Evolutionary conservation across 108 stramenopile genomes (phyloP).

Genomic region (Asterionellopsis glacialis): DNA sequence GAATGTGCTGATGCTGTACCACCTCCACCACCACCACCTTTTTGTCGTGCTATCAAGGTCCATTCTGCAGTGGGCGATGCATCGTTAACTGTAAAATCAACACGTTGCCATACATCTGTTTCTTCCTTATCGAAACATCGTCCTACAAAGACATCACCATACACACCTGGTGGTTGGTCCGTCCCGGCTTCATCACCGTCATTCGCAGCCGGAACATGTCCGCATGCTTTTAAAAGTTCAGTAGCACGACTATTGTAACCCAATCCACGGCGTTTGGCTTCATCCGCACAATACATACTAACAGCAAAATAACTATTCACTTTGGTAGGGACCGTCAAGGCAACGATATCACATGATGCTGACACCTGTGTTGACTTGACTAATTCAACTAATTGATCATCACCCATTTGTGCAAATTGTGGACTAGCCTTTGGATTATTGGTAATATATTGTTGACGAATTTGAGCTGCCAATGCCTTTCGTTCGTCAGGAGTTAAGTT

Average conservation of each 20-base stretch:
- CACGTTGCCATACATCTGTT: constrained; percentile 63
- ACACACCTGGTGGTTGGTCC: constrained; percentile 40
- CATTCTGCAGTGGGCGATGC: constrained; percentile 34
- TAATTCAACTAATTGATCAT: constrained; percentile 44
- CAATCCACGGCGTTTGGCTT: constrained; percentile 37
- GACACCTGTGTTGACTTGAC: constrained; percentile 30
- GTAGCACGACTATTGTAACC: constrained; percentile 57
- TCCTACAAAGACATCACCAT: constrained; percentile 77
- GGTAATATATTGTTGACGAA: constrained; percentile 31
- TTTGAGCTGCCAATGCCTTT: constrained; percentile 42
- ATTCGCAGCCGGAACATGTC: constrained; percentile 27
- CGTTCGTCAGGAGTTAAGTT: constrained; percentile 43
- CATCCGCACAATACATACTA: constrained; percentile 62
- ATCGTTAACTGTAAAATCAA: constrained; percentile 52
- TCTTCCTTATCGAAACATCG: constrained; percentile 66
- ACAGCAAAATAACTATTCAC: constrained; percentile 54
- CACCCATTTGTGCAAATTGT: constrained; percentile 37
- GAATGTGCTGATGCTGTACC: constrained; percentile 26
- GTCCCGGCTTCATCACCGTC: constrained; percentile 10
- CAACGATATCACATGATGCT: constrained; percentile 64
- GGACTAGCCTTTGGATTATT: constrained; percentile 19
- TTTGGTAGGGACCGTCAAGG: constrained; percentile 54
- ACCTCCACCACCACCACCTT: constrained; percentile 55
- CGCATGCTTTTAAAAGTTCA: constrained; percentile 49
- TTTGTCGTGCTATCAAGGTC: constrained; percentile 40